Percentiles rank a stretch among this genome's conserved stretches.
Evolutionary conservation across 2,329 filamentous ascomycete species (phyloP).

Genomic region (Xylaria sp.): DNA sequence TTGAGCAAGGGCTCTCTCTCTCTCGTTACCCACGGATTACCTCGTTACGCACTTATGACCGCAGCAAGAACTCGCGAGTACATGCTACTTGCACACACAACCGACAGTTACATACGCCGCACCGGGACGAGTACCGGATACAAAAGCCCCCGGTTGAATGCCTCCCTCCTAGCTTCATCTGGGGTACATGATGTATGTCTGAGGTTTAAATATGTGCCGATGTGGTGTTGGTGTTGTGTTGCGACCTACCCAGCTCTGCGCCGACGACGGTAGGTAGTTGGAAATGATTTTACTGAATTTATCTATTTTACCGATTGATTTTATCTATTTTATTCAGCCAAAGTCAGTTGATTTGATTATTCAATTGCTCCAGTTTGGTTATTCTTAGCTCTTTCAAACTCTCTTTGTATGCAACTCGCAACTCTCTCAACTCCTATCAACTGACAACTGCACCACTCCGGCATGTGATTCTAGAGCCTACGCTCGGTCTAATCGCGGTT

Average conservation of each 20-base stretch:
- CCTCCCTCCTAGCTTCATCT: constrained; percentile 8
- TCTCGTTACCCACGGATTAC: background rate
- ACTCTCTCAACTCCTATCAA: background rate
- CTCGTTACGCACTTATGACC: background rate
- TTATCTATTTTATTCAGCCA: no score
- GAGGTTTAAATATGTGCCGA: background rate
- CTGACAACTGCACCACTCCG: background rate
- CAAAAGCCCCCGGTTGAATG: background rate
- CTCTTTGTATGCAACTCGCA: background rate
- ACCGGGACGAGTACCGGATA: background rate
- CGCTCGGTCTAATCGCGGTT: no score
- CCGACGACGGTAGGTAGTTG: no score
- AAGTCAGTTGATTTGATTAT: no score
- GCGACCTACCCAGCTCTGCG: no score
- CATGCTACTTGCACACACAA: background rate
- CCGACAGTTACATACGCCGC: background rate
- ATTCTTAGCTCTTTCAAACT: background rate
- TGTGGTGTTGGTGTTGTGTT: background rate
- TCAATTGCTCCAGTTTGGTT: background rate
- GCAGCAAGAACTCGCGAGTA: background rate
- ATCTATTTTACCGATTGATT: no score
- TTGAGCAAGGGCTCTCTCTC: background rate
- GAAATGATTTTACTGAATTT: no score
- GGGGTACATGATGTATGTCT: constrained; percentile 20
- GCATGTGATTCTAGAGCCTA: no score